These are phyloP conservation scores for Heliocybe sulcata DNA, from an alignment of 1,284 basidiomycete genomes.

Conservation along the genomic window DNA sequence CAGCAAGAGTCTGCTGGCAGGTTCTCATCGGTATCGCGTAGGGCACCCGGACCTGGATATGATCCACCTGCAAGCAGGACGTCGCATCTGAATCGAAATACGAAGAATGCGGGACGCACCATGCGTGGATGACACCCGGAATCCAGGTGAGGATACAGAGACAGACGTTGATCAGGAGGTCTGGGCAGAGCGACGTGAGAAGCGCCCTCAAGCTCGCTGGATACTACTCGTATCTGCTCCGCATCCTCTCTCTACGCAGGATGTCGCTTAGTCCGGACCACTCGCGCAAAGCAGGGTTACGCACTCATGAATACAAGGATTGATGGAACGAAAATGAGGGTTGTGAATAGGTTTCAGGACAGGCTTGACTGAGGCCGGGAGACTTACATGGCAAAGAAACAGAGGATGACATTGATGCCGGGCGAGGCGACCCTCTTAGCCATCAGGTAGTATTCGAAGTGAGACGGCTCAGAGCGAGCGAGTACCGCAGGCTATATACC, in stretches of 20 bases:
- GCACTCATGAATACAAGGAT: conserved; percentile 45
- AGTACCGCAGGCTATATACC: too few relatives aligned
- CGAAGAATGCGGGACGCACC: conserved; percentile 22
- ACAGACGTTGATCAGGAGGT: conserved; percentile 49
- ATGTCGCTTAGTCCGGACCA: neutral
- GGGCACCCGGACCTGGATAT: neutral
- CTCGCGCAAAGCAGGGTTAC: conserved; percentile 10
- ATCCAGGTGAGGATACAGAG: conserved; percentile 51
- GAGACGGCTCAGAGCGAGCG: neutral
- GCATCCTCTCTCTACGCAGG: conserved; percentile 29
- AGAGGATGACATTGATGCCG: conserved; percentile 32
- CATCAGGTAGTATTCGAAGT: neutral
- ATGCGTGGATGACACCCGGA: conserved; percentile 50
- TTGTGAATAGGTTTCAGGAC: neutral
- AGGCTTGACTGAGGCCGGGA: neutral
- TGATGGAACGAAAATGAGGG: conserved; percentile 39
- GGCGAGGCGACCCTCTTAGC: conserved; percentile 21
- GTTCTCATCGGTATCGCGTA: neutral
- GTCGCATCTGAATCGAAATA: neutral
- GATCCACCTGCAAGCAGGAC: neutral
- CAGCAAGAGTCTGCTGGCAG: too few relatives aligned
- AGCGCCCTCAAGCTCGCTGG: neutral
- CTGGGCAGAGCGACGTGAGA: conserved; percentile 17
- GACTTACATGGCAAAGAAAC: conserved; percentile 41
- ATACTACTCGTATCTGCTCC: conserved; percentile 23